Evolutionary conservation across 2,329 filamentous ascomycete genomes (phyloP), one percentile per base, ranked within the genome.

Genomic region (Colletotrichum lini): DNA sequence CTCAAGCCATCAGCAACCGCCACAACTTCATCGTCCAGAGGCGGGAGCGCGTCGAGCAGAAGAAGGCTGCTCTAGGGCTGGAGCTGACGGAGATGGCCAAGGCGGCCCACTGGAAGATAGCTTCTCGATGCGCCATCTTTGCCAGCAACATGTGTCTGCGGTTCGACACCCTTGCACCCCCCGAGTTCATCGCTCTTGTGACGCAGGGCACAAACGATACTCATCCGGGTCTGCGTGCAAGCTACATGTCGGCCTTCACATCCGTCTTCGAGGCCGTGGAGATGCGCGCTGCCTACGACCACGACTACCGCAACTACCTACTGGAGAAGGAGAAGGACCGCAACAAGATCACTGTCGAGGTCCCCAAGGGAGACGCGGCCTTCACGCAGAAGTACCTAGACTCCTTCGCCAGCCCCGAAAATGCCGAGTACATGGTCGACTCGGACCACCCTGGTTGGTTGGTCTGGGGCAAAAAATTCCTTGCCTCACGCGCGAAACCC

Each of bases 71-170:
- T 4, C 84, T 99, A 35, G 94, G 95, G 0, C 85, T 94, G 65
- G 95, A 98, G 79, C 86, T 99, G 42, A 92, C 95, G 4, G 89
- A 93, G 70, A 84, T 92, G 71, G 93, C 94, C 2, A 91, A 90
- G 76, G 89, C 89, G 3, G 94, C 95, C 0, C 97, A 99, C 79
- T 99, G 96, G 96, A 98, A 98, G 84, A 95, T 98, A 76, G 96
- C 96, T 7, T 94, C 91, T 61, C 89, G 96, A 38, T 97, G 95
- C 67, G 93, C 94, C 12, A 93, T 97, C 45, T 96, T 99, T 79
- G 94, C 97, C 5, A 91, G 96, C 67, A 97, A 96, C 72, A 88
- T 98, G 73, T 96, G 94, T 68, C 89, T 98, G 73, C 92, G 96
- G n/a, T 98, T 98, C 76, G 93, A 98, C 74, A 93, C 90, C 21